Base-by-base conservation (phyloP, 2,329 filamentous ascomycete species). In the Orbilia quercus region DNA sequence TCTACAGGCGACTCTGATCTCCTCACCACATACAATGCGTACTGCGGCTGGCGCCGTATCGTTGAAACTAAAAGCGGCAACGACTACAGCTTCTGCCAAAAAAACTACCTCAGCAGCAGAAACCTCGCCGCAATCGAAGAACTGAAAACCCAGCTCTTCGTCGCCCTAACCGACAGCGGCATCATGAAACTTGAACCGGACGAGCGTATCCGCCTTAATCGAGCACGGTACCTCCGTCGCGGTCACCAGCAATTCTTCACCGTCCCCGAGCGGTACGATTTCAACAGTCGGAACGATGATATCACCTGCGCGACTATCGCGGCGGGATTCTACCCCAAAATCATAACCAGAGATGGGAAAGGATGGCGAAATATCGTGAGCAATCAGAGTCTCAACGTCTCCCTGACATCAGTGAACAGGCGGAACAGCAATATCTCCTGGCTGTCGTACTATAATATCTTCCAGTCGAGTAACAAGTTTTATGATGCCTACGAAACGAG, bases 371-470 rank as follows among this genome's bases (percentile, higher is more conserved):
- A 97, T 76, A 88, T 97, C 71, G 88, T 91, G 58, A 98, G 96
- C 82, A 97, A 96, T 79, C 94, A 98, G 80, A 86, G 87, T 47
- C 92, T 99, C 77, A 92, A 88, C 66, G 83, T 99, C 18, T 92
- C 96, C 76, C 91, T 92, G 0, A 91, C 90, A 0, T 96, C 92
- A 0, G 91, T 99, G 76, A 98, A 98, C 80, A 92, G 92, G 79
- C 86, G 84, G 6, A 84, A 83, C 71, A 82, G 84, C 42, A 82
- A 92, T 40, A 47, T 65, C 22, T 89, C 88, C 78, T 98, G 91
- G 88, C 83, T 99, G 47, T 95, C 91, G 0, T 99, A 96, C 80
- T 98, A 98, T 82, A 91, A 96, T 80, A 96, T 98, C 75, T 96
- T 98, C 91, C 93, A 97, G 80, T 90, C 90, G 1, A 92, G 89